Evolutionary conservation across 176 grass and related monocot genomes (phyloP).

Genomic region (Luzula sylvatica): DNA sequence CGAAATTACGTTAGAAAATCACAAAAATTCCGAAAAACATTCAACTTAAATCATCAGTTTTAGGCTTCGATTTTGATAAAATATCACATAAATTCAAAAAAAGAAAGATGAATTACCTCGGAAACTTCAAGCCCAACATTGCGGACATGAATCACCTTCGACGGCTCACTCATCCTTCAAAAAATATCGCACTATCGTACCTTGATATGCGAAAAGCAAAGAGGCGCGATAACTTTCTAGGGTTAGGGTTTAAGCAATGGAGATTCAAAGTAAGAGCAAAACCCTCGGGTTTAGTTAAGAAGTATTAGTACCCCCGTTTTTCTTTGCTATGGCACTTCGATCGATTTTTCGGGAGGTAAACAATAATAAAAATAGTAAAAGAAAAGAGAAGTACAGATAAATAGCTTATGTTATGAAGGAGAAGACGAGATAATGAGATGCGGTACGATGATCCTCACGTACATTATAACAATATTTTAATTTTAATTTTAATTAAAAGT

Average conservation of each 20-base stretch:
- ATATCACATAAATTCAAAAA: background rate
- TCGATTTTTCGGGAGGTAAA: slow-evolving; percentile 2
- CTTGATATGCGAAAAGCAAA: background rate
- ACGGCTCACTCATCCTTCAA: slow-evolving; percentile 32
- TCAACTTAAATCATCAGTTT: no score
- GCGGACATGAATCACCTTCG: slow-evolving; percentile 49
- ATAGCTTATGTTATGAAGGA: no score
- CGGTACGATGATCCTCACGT: no score
- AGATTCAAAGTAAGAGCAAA: background rate
- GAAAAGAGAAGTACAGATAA: background rate
- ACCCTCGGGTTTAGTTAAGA: slow-evolving; percentile 19
- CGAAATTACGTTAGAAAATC: background rate
- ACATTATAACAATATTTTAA: no score
- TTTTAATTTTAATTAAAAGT: no score
- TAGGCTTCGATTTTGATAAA: background rate
- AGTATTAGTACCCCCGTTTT: background rate
- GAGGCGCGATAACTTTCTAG: background rate
- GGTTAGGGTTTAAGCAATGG: slow-evolving; percentile 5
- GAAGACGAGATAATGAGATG: background rate
- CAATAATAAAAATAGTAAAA: background rate
- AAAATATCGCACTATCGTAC: background rate
- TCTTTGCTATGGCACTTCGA: background rate
- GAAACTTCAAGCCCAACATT: slow-evolving; percentile 44
- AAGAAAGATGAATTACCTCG: slow-evolving; percentile 24
- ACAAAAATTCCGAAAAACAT: background rate